A percentile compares a stretch with the other conserved stretches of the same genome.
Evolutionary conservation across 2,329 filamentous ascomycete species (phyloP).

Genomic region (Coniella lustricola): DNA sequence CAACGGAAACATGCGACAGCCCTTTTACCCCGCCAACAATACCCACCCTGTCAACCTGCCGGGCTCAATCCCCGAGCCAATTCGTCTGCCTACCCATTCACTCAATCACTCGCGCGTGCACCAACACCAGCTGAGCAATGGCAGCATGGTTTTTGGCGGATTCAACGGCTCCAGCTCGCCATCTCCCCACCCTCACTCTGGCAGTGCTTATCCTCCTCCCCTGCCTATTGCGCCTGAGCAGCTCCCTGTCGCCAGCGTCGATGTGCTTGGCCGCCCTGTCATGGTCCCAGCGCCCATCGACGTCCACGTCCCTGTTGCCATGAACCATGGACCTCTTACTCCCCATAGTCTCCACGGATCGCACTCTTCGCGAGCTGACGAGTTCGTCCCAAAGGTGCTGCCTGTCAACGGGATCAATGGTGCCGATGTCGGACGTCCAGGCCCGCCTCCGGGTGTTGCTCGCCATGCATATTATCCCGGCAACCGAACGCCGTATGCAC

Average conservation of each 20-base stretch:
- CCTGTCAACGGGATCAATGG: conserved; percentile 12
- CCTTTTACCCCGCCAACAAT: conserved; percentile 6
- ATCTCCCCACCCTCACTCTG: conserved; percentile 47
- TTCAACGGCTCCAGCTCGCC: conserved; percentile 50
- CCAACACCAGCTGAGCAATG: conserved; percentile 46
- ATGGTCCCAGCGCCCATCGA: conserved; percentile 29
- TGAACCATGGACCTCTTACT: conserved; percentile 46
- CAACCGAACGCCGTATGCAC: conserved; percentile 9
- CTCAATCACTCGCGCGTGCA: conserved; percentile 35
- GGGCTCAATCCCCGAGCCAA: conserved; percentile 12
- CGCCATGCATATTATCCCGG: conserved; percentile 16
- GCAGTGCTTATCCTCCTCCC: conserved; percentile 42
- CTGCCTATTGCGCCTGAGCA: conserved; percentile 17
- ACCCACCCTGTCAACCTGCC: conserved; percentile 10
- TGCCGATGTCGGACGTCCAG: conserved; percentile 7
- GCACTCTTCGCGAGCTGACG: conserved; percentile 44
- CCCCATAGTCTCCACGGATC: conserved; percentile 57
- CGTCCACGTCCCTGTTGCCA: conserved; percentile 21
- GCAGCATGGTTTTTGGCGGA: conserved; percentile 50
- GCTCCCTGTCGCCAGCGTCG: conserved; percentile 25
- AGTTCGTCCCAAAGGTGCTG: conserved; percentile 15
- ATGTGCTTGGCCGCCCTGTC: conserved; percentile 31
- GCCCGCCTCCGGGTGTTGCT: conserved; percentile 21
- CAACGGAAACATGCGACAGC: conserved; percentile 6
- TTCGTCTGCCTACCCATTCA: conserved; percentile 14